Percentiles rank a stretch among this genome's conserved stretches.
Evolutionary conservation across 1,284 basidiomycete species (phyloP).

Genomic region (Cutaneotrichosporon arboriforme): DNA sequence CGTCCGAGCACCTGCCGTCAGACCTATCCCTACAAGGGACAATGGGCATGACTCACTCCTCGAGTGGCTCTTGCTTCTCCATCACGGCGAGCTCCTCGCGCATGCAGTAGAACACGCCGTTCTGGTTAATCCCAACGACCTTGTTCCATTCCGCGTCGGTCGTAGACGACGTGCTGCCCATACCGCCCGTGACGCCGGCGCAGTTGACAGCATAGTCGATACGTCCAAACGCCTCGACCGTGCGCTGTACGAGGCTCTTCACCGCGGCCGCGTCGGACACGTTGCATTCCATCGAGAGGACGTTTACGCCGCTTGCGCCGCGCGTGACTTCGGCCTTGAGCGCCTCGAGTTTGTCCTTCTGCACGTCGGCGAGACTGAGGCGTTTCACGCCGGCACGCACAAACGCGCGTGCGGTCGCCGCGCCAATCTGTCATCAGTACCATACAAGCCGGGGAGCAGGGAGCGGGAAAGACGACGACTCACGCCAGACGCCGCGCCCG

Average conservation of each 20-base stretch:
- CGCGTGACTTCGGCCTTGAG: constrained; percentile 1
- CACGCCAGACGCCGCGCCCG: constrained; percentile 22
- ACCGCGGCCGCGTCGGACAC: constrained; percentile 15
- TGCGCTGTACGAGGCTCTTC: constrained; percentile 4
- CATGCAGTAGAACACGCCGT: constrained; percentile 19
- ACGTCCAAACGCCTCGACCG: constrained; percentile 23
- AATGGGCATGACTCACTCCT: constrained; percentile 1
- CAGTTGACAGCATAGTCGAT: constrained; percentile 38
- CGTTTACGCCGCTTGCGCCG: not conserved
- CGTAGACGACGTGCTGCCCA: not conserved
- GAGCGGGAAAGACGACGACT: too few relatives aligned
- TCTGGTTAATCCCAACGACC: constrained; percentile 28
- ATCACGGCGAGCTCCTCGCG: constrained; percentile 23
- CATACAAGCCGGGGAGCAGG: not conserved
- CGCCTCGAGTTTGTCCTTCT: constrained; percentile 7
- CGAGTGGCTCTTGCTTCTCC: constrained; percentile 19
- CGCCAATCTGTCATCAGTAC: constrained; percentile 16
- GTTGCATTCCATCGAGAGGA: constrained; percentile 10
- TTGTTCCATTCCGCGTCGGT: constrained; percentile 26
- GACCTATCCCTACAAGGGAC: constrained; percentile 15
- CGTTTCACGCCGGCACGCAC: constrained; percentile 10
- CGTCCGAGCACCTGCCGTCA: constrained; percentile 1
- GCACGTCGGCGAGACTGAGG: constrained; percentile 7
- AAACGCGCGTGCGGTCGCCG: constrained; percentile 9
- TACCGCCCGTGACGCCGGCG: constrained; percentile 21